Evolutionary conservation across 192 early-diverging fungal genomes (phyloP).

Genomic region (Globomyces pollinis-pini): DNA sequence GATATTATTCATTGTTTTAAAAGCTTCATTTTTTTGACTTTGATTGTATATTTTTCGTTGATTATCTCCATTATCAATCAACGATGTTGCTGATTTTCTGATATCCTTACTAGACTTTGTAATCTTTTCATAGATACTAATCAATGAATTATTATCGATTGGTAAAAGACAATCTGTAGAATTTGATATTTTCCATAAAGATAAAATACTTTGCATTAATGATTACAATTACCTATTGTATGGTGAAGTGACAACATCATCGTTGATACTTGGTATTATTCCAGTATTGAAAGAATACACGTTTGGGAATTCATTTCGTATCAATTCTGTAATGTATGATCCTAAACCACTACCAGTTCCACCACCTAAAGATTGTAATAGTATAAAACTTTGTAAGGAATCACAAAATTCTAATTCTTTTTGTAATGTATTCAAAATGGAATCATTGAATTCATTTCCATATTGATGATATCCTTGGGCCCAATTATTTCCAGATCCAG

Average conservation of each 20-base stretch:
- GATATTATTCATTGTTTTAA: constrained; percentile 55
- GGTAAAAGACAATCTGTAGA: constrained; percentile 45
- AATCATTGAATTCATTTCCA: constrained; percentile 29
- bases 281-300: constrained; percentile 30
- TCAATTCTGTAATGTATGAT: constrained; percentile 25
- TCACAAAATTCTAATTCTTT: constrained; percentile 48
- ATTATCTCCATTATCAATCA: constrained; percentile 6
- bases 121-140: constrained; percentile 37
- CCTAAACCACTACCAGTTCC: constrained; percentile 58
- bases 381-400: constrained; percentile 44
- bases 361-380: constrained; percentile 42
- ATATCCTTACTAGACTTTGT: background rate
- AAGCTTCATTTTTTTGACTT: constrained; percentile 27
- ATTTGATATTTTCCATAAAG: constrained; percentile 33
- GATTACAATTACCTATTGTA: no score
- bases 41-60: constrained; percentile 13
- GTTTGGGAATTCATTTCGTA: constrained; percentile 35
- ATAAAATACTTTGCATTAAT: no score
- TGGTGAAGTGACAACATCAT: constrained; percentile 53
- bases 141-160: constrained; percentile 46
- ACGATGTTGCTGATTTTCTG: background rate
- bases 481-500: constrained; percentile 58
- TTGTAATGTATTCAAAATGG: constrained; percentile 34
- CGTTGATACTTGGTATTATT: constrained; percentile 37
- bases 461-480: constrained; percentile 45